Base-by-base conservation (phyloP, 352 stramenopile genomes). In the Phytophthora cactorum region DNA sequence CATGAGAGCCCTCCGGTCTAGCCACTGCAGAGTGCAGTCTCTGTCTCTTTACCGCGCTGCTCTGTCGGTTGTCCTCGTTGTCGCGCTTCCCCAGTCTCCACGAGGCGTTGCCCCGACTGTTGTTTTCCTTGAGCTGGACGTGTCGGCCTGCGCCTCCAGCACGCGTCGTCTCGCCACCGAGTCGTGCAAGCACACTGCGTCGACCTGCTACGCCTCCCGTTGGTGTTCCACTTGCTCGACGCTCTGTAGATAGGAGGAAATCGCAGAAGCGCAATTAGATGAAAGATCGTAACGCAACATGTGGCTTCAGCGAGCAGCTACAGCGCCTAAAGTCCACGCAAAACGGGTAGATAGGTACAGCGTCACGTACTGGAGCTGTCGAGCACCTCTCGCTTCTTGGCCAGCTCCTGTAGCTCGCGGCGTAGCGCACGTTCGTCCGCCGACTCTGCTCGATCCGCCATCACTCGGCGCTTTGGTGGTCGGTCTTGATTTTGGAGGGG, bases 371-470 rank as follows among this genome's bases (percentile, higher is more conserved):
- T 73, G 11, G 61, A 56, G 10, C 55, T 71, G 10, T 83, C 52
- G 44, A 92, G 70, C 22, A 63, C 67, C 71, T 84, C 74, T 29
- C 79, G 77, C 59, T 85, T 86, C 55, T 86, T 87, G 11, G 78
- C 59, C 7, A 90, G 58, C 41, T 70, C 71, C 45, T 81, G 68
- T 49, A 90, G 70, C 61, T 92, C 81, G 31, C 71, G 75, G 7
- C 78, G 79, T 56, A 92, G 52, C 41, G 74, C 81, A 8, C 77
- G 81, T 49, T 92, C 84, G 45, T 84, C 73, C 45, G 68, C 77
- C 58, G 78, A 81, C 49, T 74, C 64, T 28, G 51, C 59, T 49
- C 47, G 61, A 66, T 68, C 59, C 36, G 52, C 51, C 59, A 75
- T 74, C 46, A 44, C 49, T 67, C 17, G 45, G 34, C 34, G 28